Evolutionary conservation across 768 basidiomycete species (phyloP).

Genomic region (Pisolithus albus): DNA sequence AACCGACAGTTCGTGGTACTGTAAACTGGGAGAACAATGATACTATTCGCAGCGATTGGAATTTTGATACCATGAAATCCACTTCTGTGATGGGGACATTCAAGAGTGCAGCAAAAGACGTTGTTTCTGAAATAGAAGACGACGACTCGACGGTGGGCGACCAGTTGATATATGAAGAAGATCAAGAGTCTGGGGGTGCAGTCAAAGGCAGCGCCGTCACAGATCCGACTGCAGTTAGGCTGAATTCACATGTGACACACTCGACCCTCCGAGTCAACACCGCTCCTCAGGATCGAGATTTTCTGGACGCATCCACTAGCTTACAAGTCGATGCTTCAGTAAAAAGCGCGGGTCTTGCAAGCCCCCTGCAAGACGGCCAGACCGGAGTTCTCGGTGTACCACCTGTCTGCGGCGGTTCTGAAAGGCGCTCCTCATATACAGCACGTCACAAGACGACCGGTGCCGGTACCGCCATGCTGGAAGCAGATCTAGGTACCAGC

Average conservation of each 20-base stretch:
- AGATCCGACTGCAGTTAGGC: constrained; percentile 35
- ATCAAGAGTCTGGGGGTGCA: constrained; percentile 49
- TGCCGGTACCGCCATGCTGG: constrained; percentile 66
- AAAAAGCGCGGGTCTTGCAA: constrained; percentile 30
- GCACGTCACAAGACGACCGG: constrained; percentile 57
- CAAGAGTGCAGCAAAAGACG: constrained; percentile 63
- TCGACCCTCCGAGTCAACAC: constrained; percentile 68
- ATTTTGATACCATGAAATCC: constrained; percentile 82
- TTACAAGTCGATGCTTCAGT: constrained; percentile 39
- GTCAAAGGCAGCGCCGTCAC: constrained; percentile 57
- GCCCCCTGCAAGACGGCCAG: constrained; percentile 25
- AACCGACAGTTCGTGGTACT: constrained; percentile 52
- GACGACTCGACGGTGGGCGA: constrained; percentile 44
- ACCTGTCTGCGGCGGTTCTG: constrained; percentile 66
- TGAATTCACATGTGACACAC: constrained; percentile 50
- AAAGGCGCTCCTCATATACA: constrained; percentile 71
- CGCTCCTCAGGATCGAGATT: constrained; percentile 33
- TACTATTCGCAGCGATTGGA: constrained; percentile 90
- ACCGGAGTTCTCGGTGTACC: constrained; percentile 49
- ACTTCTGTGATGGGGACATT: constrained; percentile 72
- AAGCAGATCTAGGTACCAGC: constrained; percentile 82
- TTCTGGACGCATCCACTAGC: constrained; percentile 28
- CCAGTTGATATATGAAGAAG: constrained; percentile 33
- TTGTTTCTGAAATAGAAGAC: constrained; percentile 53
- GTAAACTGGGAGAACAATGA: constrained; percentile 63